These are phyloP conservation scores for Hygrocybe coccinea DNA, from an alignment of 768 basidiomycete genomes.

Conservation along the genomic window DNA sequence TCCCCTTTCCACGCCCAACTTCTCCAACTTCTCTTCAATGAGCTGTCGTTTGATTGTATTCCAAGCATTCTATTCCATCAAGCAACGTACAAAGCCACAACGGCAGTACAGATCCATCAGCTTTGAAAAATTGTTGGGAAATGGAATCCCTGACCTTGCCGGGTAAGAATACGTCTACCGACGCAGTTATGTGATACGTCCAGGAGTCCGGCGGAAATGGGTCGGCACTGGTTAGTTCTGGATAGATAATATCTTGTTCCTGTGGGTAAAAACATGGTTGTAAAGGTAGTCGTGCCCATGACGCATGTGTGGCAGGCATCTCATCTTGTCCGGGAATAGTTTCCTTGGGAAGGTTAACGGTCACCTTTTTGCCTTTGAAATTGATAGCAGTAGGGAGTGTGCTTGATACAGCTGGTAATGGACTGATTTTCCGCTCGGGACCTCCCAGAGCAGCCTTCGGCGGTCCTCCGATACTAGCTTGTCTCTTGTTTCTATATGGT, in stretches of 20 bases:
- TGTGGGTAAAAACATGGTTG: slow-evolving; percentile 25
- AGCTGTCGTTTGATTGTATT: slow-evolving; percentile 61
- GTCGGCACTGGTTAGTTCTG: slow-evolving; percentile 44
- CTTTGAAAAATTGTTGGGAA: slow-evolving; percentile 6
- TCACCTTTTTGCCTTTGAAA: slow-evolving; percentile 59
- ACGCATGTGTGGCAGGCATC: slow-evolving; percentile 38
- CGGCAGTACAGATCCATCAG: slow-evolving; percentile 12
- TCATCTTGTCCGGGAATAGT: slow-evolving; percentile 42
- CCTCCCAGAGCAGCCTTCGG: slow-evolving; percentile 83
- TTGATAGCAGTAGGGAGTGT: slow-evolving; percentile 25
- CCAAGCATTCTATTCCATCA: slow-evolving; percentile 57
- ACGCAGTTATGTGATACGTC: slow-evolving; percentile 53
- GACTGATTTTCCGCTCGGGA: slow-evolving; percentile 70
- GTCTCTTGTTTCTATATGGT: slow-evolving; percentile 58
- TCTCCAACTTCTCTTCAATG: slow-evolving; percentile 79
- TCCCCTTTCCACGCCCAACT: slow-evolving; percentile 71
- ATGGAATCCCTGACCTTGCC: slow-evolving; percentile 52
- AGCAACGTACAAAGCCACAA: not conserved
- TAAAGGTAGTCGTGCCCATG: slow-evolving; percentile 62
- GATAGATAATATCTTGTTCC: slow-evolving; percentile 19
- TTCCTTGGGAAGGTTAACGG: slow-evolving; percentile 72
- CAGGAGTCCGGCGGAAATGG: slow-evolving; percentile 61
- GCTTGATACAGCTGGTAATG: slow-evolving; percentile 40
- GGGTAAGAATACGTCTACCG: slow-evolving; percentile 78
- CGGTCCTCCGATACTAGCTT: slow-evolving; percentile 79